A percentile compares a stretch with the other conserved stretches of the same genome.
These are phyloP conservation scores for Fremontodendron californicum DNA, from an alignment of 345 rosid species.

Conservation along the genomic window DNA sequence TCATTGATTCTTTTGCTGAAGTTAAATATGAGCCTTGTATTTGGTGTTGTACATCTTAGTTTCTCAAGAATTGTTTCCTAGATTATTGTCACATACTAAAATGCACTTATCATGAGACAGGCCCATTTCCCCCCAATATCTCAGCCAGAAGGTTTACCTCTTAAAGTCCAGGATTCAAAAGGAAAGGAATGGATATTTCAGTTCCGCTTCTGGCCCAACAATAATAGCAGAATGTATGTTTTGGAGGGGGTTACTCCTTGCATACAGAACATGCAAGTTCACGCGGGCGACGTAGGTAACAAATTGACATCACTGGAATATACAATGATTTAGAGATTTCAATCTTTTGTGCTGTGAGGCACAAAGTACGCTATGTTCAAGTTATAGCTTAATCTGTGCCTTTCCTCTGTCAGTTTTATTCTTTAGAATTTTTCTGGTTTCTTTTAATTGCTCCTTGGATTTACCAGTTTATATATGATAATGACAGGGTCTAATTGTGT, in stretches of 20 bases:
- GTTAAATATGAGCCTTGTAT: not conserved
- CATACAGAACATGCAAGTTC: conserved; percentile 90
- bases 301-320: conserved; percentile 11
- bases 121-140: conserved; percentile 83
- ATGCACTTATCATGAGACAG: conserved; percentile 35
- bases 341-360: not conserved
- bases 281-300: conserved; percentile 95
- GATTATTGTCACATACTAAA: conserved; percentile 14
- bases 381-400: not conserved
- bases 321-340: not conserved
- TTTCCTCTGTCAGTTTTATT: conserved; percentile 9
- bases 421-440: conserved; percentile 8
- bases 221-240: conserved; percentile 90
- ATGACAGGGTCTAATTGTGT: not conserved
- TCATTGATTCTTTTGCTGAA: conserved; percentile 6
- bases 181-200: conserved; percentile 97
- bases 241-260: conserved; percentile 92
- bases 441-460: conserved; percentile 14
- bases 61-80: conserved; percentile 12
- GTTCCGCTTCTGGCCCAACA: conserved; percentile 96
- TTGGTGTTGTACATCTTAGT: conserved; percentile 11
- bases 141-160: conserved; percentile 88
- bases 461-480: conserved; percentile 5
- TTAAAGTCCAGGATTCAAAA: conserved; percentile 83
- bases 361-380: conserved; percentile 8